phyloP scores from a whole-genome alignment of 257 asterid genomes.

The Striga asiatica region DNA sequence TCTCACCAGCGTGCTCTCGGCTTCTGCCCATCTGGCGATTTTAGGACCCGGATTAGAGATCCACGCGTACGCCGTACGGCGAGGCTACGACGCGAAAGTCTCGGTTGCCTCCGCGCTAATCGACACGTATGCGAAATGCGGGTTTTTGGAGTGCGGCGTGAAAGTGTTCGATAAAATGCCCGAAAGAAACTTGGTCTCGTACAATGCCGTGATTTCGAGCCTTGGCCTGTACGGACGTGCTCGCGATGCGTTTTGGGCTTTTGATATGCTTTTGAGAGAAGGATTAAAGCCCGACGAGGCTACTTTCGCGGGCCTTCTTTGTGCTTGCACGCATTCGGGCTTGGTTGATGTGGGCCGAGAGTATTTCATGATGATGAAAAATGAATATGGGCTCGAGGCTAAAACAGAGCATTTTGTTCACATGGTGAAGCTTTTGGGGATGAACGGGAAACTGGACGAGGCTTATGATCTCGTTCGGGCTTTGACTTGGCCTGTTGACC shows the following conservation, averaged over 20 bases:
- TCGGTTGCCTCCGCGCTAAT: constrained; percentile 65
- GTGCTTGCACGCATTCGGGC: constrained; percentile 76
- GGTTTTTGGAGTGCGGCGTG: constrained; percentile 52
- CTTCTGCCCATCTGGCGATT: constrained; percentile 39
- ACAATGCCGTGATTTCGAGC: constrained; percentile 47
- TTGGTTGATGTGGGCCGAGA: constrained; percentile 42
- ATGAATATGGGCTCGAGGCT: constrained; percentile 34
- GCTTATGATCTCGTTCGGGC: constrained; percentile 48
- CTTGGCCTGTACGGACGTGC: constrained; percentile 65
- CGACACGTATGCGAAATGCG: constrained; percentile 89
- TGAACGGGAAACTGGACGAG: constrained; percentile 52
- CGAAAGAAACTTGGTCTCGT: constrained; percentile 37
- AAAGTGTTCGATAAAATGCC: constrained; percentile 46
- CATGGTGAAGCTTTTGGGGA: constrained; percentile 86
- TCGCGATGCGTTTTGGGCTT: constrained; percentile 37
- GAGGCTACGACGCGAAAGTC: constrained; percentile 20
- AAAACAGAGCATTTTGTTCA: constrained; percentile 58
- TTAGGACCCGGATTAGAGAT: constrained; percentile 53
- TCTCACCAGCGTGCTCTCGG: constrained; percentile 43
- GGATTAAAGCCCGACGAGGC: constrained; percentile 57
- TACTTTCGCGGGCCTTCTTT: constrained; percentile 55
- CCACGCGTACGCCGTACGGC: constrained; percentile 66
- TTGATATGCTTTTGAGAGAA: constrained; percentile 29
- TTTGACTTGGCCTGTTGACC: constrained; percentile 33
- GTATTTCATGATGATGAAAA: constrained; percentile 42